These are phyloP conservation scores for Thymus quinquecostatus DNA, from an alignment of 257 asterid genomes.

Conservation along the genomic window DNA sequence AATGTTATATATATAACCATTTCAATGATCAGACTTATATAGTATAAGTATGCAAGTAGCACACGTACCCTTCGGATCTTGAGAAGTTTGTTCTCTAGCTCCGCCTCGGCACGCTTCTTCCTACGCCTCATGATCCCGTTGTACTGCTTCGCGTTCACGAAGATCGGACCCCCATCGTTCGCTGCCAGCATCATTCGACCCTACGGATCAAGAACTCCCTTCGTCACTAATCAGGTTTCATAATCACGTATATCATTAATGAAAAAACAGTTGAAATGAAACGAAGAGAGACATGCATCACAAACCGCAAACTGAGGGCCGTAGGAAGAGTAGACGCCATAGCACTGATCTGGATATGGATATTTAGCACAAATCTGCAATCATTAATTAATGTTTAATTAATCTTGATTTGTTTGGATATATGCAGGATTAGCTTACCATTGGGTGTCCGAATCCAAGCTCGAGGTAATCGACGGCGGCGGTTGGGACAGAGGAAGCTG, in stretches of 20 bases:
- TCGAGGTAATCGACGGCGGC: slow-evolving; percentile 43
- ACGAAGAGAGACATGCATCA: background rate
- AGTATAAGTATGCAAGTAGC: too few relatives aligned
- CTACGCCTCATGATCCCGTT: slow-evolving; percentile 78
- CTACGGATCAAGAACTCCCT: slow-evolving; percentile 30
- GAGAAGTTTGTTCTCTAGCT: slow-evolving; percentile 40
- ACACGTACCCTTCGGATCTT: slow-evolving; percentile 58
- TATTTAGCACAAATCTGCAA: slow-evolving; percentile 56
- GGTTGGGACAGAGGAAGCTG: slow-evolving; percentile 28
- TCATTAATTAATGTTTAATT: background rate
- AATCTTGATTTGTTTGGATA: too few relatives aligned
- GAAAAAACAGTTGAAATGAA: background rate
- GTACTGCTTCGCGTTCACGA: slow-evolving; percentile 85
- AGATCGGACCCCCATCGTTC: slow-evolving; percentile 59
- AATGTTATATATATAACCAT: too few relatives aligned
- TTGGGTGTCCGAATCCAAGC: slow-evolving; percentile 55
- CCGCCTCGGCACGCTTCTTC: slow-evolving; percentile 70
- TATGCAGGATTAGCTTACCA: slow-evolving; percentile 33
- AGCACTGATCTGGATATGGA: slow-evolving; percentile 58
- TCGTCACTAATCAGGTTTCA: background rate
- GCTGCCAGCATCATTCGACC: slow-evolving; percentile 81
- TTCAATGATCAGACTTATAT: too few relatives aligned
- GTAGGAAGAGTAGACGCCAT: slow-evolving; percentile 51
- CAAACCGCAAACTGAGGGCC: slow-evolving; percentile 56
- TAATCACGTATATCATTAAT: background rate